Conservation (phyloP, 2,329 filamentous ascomycete species). For the Penicillium sp. region DNA sequence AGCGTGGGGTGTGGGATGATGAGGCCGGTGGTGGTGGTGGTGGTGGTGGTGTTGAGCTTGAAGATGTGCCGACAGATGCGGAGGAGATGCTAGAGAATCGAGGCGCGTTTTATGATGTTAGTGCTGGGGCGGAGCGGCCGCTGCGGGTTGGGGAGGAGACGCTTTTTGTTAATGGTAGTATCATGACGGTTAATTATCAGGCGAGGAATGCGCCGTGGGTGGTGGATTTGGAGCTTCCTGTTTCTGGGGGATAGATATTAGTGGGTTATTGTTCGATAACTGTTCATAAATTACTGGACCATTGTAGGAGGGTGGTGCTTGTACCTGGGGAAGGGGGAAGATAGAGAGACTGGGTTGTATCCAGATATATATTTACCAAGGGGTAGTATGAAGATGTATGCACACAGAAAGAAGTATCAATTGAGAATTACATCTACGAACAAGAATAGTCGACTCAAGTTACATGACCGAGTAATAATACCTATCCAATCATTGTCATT, state of each 20-base stretch:
- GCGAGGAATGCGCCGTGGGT: constrained; percentile 57
- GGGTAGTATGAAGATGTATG: neutral
- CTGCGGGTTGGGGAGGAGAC: constrained; percentile 53
- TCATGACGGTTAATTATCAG: constrained; percentile 52
- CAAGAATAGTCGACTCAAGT: too few species aligned
- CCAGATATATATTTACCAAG: neutral
- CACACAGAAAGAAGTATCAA: neutral
- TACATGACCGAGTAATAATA: neutral
- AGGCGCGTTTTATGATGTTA: constrained; percentile 38
- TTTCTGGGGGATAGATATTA: constrained; percentile 2
- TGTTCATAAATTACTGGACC: too few species aligned
- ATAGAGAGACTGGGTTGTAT: neutral
- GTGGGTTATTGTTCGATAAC: neutral
- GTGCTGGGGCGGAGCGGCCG: constrained; percentile 23
- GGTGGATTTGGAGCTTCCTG: constrained; percentile 54
- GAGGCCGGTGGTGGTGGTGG: constrained; percentile 16
- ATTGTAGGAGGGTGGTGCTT: too few species aligned
- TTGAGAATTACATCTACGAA: neutral
- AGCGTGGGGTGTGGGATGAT: constrained; percentile 32
- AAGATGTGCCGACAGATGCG: constrained; percentile 24
- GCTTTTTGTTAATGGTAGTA: constrained; percentile 59
- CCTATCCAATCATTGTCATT: neutral
- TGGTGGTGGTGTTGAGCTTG: constrained; percentile 14
- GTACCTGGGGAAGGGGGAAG: too few species aligned
- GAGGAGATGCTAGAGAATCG: constrained; percentile 34